Base-by-base conservation (phyloP, 164 flowering plant genomes). In the Vitis cinerea region DNA sequence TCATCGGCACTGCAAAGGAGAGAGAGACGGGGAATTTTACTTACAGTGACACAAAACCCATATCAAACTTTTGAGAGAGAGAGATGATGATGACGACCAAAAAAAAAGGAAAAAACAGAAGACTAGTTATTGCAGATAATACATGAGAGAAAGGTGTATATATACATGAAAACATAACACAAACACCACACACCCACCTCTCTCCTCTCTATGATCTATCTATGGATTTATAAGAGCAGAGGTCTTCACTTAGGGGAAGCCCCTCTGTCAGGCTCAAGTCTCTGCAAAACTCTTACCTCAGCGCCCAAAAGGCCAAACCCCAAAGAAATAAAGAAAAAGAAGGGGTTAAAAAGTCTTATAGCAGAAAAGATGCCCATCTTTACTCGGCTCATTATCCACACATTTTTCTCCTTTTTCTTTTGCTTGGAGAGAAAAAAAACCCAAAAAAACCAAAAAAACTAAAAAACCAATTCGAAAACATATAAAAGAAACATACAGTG, bases 351-450 rank as follows among this genome's bases (percentile, higher is more conserved):
- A 81, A 70, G 85, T 64, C 69, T 77, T 71, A 79, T 72, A 75
- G 44, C 44, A 37, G 44, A 86, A 86, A 85, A 84, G 88, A 85
- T 82, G 71, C 88, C 86, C 82, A 74, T 85, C 86, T 88, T 85
- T 86, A 79, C 72, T 81, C 78, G 74, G 67, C 64, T 73, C 74
- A 81, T 75, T 83, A 81, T 79, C 85, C 77, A 66, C 62, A 77
- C 80, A 77, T 29, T 29, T 64, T 61, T 66, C 29, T 3, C 58
- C 11, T 49, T 65, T n/a, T 29, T 15, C 44, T 47, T 59, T 54
- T 61, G 11, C 68, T n/a, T 31, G 14, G n/a, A 47, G 17, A 66
- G 44, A 65, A 37, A 37, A 37, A 31, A 31, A 3, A 3, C 7
- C 44, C 44, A 4, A 31, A 37, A 31, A 37, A 37, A 0, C 44